Base-by-base conservation (phyloP, 129 eudicot genomes). In the Lactuca saligna region DNA sequence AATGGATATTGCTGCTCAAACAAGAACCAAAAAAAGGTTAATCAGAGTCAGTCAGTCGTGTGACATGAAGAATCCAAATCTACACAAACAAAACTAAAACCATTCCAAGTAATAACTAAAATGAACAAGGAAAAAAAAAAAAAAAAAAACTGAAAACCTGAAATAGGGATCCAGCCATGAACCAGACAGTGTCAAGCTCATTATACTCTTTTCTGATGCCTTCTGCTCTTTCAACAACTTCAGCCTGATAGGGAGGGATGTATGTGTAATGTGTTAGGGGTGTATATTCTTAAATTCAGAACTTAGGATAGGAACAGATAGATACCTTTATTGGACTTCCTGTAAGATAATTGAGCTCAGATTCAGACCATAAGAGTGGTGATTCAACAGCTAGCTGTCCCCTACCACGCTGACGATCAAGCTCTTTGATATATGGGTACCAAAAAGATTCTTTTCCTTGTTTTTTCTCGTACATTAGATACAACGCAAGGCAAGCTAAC, bases 141-240 rank as follows among this genome's bases (percentile, higher is more conserved):
- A 25, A 25, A 25, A 25, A 25, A 25, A 25, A 25, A 25, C 29
- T 25, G 65, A 65, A 42, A 10, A 84, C 99, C 99, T 89, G 97
- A 80, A 93, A 93, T 61, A 93, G 77, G 17, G 99, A 93, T 54
- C 99, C 99, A 75, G 99, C 99, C 99, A 93, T 89, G 69, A 93
- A 93, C 99, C 99, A 93, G 63, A 93, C 96, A 1, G 99, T 93
- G 71, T 93, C 99, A 73, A 93, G 99, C 87, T 93, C 99, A 62
- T 85, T 81, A 74, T 93, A 93, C 82, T 93, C 99, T 76, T 89
- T 85, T 76, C 82, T 85, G 68, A 93, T 93, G 80, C 97, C 99
- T 74, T 93, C 97, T 63, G 97, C 92, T 75, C 99, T 89, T 78
- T 79, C 87, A 65, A 84, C 58, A 74, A 92, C 83, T 77, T 92